phyloP scores from a whole-genome alignment of 2,329 filamentous ascomycete genomes.

The Penicillium vulpinum region DNA sequence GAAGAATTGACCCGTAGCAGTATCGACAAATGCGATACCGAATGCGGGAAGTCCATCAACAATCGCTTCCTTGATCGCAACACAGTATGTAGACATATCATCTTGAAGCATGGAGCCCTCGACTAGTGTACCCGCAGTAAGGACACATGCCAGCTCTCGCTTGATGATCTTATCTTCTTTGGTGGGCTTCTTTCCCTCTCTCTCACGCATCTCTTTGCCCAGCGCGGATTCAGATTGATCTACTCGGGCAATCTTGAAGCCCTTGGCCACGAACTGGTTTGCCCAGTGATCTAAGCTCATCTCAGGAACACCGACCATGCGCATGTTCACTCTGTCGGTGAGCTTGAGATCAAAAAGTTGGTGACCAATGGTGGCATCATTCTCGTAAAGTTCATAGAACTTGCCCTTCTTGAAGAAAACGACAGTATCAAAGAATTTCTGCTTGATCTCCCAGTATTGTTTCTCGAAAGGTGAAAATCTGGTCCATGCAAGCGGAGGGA shows the following conservation, averaged over 20 bases:
- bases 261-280: conserved; percentile 97
- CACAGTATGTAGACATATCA: conserved; percentile 95
- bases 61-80: conserved; percentile 81
- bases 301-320: conserved; percentile 97
- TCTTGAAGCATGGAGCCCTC: conserved; percentile 97
- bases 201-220: conserved; percentile 97
- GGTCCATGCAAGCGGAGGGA: conserved; percentile 75
- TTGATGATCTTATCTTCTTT: conserved; percentile 93
- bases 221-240: conserved; percentile 96
- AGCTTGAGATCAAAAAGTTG: conserved; percentile 97
- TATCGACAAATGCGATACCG: conserved; percentile 91
- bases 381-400: conserved; percentile 98
- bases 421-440: conserved; percentile 94
- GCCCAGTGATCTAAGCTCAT: conserved; percentile 96
- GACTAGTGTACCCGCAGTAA: conserved; percentile 89
- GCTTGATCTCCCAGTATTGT: conserved; percentile 99
- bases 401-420: conserved; percentile 99
- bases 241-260: conserved; percentile 93
- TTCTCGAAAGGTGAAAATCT: conserved; percentile 94
- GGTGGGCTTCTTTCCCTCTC: conserved; percentile 58
- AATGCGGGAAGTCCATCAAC: conserved; percentile 76
- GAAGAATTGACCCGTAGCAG: conserved; percentile 92
- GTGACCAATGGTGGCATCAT: conserved; percentile 93
- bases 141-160: conserved; percentile 83
- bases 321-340: conserved; percentile 98